Conservation (phyloP, 805 yeast genomes). For the Wickerhamiella alocasiicola region DNA sequence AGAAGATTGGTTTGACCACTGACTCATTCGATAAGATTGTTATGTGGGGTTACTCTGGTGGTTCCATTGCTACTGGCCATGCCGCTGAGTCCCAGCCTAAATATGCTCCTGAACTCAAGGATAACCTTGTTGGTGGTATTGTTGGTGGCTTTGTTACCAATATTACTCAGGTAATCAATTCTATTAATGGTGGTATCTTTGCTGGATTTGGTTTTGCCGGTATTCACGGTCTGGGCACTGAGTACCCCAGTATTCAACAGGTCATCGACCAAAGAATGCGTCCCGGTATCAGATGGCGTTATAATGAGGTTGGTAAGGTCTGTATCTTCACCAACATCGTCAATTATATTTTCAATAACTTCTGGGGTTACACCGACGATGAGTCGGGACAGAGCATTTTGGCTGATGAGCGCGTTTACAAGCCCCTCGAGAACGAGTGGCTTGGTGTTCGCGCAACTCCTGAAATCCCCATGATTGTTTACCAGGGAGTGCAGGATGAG, state of each 20-base stretch:
- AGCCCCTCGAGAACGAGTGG: constrained; percentile 12
- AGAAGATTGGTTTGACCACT: constrained; percentile 13
- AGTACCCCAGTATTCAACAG: constrained; percentile 20
- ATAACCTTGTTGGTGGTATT: constrained; percentile 17
- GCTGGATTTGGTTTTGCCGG: constrained; percentile 22
- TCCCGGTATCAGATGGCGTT: constrained; percentile 13
- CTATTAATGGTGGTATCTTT: constrained; percentile 18
- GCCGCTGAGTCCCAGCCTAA: constrained; percentile 18
- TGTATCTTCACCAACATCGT: constrained; percentile 16
- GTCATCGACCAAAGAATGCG: constrained; percentile 11
- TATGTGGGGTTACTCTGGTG: no score
- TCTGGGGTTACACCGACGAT: constrained; percentile 15
- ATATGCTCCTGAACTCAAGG: constrained; percentile 22
- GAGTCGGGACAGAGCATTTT: constrained; percentile 11
- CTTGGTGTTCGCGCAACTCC: constrained; percentile 6
- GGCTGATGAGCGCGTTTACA: background rate
- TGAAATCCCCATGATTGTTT: constrained; percentile 19
- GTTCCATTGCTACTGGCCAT: constrained; percentile 22
- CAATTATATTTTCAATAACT: constrained; percentile 16
- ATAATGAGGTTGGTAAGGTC: constrained; percentile 12
- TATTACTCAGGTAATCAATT: constrained; percentile 15
- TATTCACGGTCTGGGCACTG: constrained; percentile 22
- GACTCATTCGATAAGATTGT: constrained; percentile 11
- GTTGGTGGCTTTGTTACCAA: constrained; percentile 21
- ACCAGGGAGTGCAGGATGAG: constrained; percentile 23